Evolutionary conservation across 768 basidiomycete species (phyloP).

Genomic region (Gelatoporia subvermispora): DNA sequence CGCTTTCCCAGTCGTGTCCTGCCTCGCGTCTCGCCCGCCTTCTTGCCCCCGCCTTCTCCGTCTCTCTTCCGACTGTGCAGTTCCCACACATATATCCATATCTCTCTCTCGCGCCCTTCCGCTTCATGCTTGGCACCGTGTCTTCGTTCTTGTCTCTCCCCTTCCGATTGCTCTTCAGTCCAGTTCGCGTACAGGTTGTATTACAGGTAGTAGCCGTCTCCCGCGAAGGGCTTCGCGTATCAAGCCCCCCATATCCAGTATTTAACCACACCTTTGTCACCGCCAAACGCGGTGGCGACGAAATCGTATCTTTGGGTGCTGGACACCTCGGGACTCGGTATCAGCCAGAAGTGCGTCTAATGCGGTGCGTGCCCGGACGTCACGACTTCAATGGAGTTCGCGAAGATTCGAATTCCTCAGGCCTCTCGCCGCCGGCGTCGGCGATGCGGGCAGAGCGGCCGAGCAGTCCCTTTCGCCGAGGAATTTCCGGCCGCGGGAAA

Average conservation of each 20-base stretch:
- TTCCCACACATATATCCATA: constrained; percentile 11
- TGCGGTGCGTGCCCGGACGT: too few relatives aligned
- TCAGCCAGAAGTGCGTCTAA: too few relatives aligned
- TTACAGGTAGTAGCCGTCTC: constrained; percentile 2
- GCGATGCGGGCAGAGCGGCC: too few relatives aligned
- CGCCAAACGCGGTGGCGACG: too few relatives aligned
- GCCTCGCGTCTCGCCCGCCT: constrained; percentile 6
- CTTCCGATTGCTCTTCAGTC: constrained; percentile 3
- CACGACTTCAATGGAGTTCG: too few relatives aligned
- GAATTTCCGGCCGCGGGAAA: too few relatives aligned
- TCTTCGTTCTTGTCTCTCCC: constrained; percentile 15
- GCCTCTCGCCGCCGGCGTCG: too few relatives aligned
- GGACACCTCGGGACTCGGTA: too few relatives aligned
- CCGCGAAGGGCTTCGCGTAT: constrained; percentile 48
- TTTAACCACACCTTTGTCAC: constrained; percentile 15
- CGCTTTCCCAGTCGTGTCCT: constrained; percentile 2
- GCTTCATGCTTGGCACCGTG: constrained; percentile 13
- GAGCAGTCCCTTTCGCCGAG: too few relatives aligned
- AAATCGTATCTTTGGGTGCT: too few relatives aligned
- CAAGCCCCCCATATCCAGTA: constrained; percentile 38
- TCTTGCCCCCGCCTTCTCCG: constrained; percentile 4
- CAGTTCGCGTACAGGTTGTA: constrained; percentile 9
- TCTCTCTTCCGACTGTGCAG: neutral
- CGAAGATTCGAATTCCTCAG: too few relatives aligned
- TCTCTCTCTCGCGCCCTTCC: neutral